Conservation (phyloP, 1,284 basidiomycete genomes). For the Phaffia rhodozyma region DNA sequence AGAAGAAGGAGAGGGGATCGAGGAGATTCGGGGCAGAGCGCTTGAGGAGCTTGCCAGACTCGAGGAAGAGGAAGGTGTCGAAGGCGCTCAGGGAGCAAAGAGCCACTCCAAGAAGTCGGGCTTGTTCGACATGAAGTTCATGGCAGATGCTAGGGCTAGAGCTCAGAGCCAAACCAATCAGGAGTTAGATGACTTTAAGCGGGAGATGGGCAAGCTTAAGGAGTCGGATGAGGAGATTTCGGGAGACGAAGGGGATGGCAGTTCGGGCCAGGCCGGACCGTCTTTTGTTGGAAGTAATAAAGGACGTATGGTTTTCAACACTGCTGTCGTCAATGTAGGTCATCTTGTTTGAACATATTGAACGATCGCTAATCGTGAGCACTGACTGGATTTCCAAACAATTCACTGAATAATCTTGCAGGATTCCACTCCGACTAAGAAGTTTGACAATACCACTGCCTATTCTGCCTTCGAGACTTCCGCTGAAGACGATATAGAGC, state of each 20-base stretch:
- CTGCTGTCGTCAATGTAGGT: slow-evolving; percentile 2
- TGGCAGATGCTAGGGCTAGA: slow-evolving; percentile 73
- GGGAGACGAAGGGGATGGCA: slow-evolving; percentile 28
- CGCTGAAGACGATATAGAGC: slow-evolving; percentile 41
- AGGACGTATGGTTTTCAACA: slow-evolving; percentile 40
- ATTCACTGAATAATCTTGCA: background rate
- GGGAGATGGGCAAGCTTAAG: slow-evolving; percentile 45
- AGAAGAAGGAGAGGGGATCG: slow-evolving; percentile 39
- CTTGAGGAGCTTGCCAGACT: slow-evolving; percentile 59
- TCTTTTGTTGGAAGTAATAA: slow-evolving; percentile 35
- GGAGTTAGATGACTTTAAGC: slow-evolving; percentile 41
- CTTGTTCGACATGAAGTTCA: slow-evolving; percentile 87
- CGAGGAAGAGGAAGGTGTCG: slow-evolving; percentile 33
- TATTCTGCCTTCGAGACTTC: slow-evolving; percentile 40
- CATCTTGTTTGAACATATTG: slow-evolving; percentile 12
- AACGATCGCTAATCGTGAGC: background rate
- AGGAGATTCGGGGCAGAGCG: slow-evolving; percentile 48
- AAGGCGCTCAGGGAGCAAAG: slow-evolving; percentile 28
- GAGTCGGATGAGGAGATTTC: slow-evolving; percentile 32
- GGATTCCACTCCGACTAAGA: slow-evolving; percentile 8
- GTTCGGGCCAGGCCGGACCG: slow-evolving; percentile 20
- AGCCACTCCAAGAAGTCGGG: slow-evolving; percentile 43
- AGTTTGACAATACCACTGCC: slow-evolving; percentile 2
- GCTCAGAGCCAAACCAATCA: slow-evolving; percentile 55
- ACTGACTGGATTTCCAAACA: background rate